Base-by-base conservation (phyloP, 495 filamentous ascomycete species). In the Elaphomyces granulatus region DNA sequence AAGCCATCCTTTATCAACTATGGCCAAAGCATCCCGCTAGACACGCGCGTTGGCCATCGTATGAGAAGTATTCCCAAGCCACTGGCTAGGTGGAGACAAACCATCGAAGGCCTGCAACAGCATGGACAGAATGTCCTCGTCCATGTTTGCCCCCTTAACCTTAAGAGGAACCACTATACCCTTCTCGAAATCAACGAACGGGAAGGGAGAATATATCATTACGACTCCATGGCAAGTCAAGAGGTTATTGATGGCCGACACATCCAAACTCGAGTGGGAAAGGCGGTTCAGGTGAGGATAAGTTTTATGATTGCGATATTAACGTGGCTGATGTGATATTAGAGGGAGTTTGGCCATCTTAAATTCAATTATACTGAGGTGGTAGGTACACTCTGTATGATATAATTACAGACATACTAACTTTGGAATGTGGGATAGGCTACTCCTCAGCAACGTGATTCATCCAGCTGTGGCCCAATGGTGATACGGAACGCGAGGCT, bases 131-230 rank as follows among this genome's bases (percentile, higher is more conserved):
- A 36, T 14, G 28, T 9, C 28, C 14, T 32, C 42, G 42, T 48
- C 10, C 41, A 45, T 28, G 37, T 48, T 30, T 45, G 42, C 37
- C 46, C 44, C 35, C 28, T 49, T 10, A 45, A 47, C 40, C 15
- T 46, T 31, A 46, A 46, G 19, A 23, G 21, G 8, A 42, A 49
- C 19, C 40, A 50, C 36, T 50, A 42, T 31, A 50, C 47, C 10
- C 39, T 50, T 15, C 44, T 50, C 30, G 47, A 50, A 44, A 50
- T 47, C 28, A 50, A 50, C 23, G 32, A 47, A 34, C 40, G 43
- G 37, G 44, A 35, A 38, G 40, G 45, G 38, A 50, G 41, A 30
- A 50, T 50, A 42, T 47, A 45, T 37, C 35, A 47, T 21, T 50
- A 47, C 34, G 40, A 47, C 43, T 50, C 47, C 36, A 50, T 47